Base-by-base conservation (phyloP, 805 yeast genomes). In the Pichia deserticola region DNA sequence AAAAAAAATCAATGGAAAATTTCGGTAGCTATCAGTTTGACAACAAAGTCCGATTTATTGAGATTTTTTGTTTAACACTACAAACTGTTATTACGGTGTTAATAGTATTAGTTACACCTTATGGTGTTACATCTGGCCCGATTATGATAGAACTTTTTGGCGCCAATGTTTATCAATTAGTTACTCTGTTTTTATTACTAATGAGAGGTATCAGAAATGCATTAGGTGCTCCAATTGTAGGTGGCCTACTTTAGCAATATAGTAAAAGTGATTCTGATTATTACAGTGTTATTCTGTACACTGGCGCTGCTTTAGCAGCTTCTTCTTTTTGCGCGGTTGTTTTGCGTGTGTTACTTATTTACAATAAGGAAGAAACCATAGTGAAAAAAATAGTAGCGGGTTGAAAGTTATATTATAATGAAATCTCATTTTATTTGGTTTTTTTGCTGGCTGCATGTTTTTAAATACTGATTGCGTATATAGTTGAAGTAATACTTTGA, bases 141-240 rank as follows among this genome's bases (percentile, higher is more conserved):
- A 67, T 65, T 25, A 49, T 68, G 27, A 58, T 60, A 20, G 71
- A 68, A 42, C 40, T 67, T 1, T 68, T 68, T 54, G 72, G 72
- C 4, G 44, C 60, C 4, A 57, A 60, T 15, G 60, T 61, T 43
- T 67, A 68, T 48, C 69, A 68, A 35, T 57, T 69, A 1, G 54
- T 68, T 44, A 58, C 64, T 45, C 69, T 70, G 2, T 47, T 68
- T 30, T 60, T 67, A 67, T 68, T 67, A 49, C 61, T 65, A 36
- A 57, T 57, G 20, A 53, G 72, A 47, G 72, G 72, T 1, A 41
- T 64, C 5, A 71, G 72, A 0, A 66, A 58, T 32, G 47, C 66
- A 39, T 37, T 68, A 8, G 72, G 72, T 0, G 58, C 69, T 5
- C 72, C 72, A 2, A 52, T 68, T 25, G 72, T 70, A 8, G 72